Evolutionary conservation across 2,329 filamentous ascomycete genomes (phyloP), one percentile per base, ranked within the genome.

Genomic region (Colletotrichum incanum): DNA sequence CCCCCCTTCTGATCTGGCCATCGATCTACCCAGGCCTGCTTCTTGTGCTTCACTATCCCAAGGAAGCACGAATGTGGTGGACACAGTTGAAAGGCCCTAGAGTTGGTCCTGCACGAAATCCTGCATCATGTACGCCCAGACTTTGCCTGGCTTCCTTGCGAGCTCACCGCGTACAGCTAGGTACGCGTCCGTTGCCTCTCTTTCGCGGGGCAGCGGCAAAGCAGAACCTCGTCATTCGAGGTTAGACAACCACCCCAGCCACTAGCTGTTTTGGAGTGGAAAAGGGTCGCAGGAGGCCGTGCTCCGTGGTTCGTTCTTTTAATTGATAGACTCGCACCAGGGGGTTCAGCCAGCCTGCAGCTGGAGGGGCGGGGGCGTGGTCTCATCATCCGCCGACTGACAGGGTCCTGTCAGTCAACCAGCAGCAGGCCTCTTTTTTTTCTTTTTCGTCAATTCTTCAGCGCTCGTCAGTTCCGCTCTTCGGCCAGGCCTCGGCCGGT

Each of bases 41-140:
- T 45, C 9, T 58, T n/a, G 26, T 67, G 23, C 60, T 34, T 62
- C 59, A 5, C 26, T 43, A 71, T 52, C 65, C 23, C 37, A 37
- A 43, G 47, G 18, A 28, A 55, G 26, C 39, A 50, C 43, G 28
- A 52, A 39, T 28, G 18, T 60, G 54, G 52, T 26, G 54, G 34
- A 28, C 37, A 55, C 47, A 62, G 16, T 47, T 18, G n/a, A 43
- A 49, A 41, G 23, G 20, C 37, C 41, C 43, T 52, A 37, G 59
- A 47, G 65, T 23, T 64, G 37, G 56, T 69, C 45, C 60, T 70
- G 67, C 73, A 72, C 69, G 71, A 52, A 72, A 74, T 69, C 41
- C 68, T 74, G 74, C 73, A 74, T 70, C 65, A 75, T 74, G 63
- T 66, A 70, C 69, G 63, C 72, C 65, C 72, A 71, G 72, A 74